These are phyloP conservation scores for Collybiopsis luxurians DNA, from an alignment of 768 basidiomycete species.

Conservation along the genomic window DNA sequence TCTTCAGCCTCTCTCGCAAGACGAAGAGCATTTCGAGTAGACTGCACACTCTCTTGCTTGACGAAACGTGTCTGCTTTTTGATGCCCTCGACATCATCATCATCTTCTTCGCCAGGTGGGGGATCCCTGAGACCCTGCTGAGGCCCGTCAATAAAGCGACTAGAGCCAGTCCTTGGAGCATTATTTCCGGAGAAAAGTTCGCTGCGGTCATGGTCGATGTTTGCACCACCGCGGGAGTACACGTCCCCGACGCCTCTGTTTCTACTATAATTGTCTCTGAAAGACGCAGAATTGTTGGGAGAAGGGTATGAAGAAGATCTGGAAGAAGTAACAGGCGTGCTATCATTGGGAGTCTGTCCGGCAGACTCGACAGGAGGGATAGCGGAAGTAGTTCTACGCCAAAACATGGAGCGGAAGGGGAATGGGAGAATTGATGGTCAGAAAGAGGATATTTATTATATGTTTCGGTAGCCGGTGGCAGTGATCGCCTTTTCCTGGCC, in stretches of 20 bases:
- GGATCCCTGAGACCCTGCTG: constrained; percentile 37
- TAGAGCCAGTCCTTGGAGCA: constrained; percentile 51
- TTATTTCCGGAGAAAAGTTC: constrained; percentile 79
- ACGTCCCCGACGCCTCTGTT: constrained; percentile 56
- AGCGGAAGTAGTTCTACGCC: constrained; percentile 53
- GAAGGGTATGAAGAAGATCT: constrained; percentile 10
- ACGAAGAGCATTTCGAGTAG: constrained; percentile 88
- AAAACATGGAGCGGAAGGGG: constrained; percentile 8
- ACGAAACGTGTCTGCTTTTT: constrained; percentile 85
- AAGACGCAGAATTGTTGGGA: neutral
- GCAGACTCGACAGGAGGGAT: constrained; percentile 64
- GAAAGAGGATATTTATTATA: neutral
- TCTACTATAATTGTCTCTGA: constrained; percentile 47
- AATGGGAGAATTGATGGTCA: constrained; percentile 10
- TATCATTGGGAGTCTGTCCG: constrained; percentile 19
- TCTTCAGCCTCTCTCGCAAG: constrained; percentile 97
- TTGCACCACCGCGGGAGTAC: constrained; percentile 60
- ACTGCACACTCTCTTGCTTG: constrained; percentile 90
- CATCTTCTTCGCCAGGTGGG: constrained; percentile 66
- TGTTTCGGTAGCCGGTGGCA: too few species aligned
- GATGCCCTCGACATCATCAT: constrained; percentile 92
- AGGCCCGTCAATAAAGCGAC: constrained; percentile 71
- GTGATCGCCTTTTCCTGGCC: too few species aligned
- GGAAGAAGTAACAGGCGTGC: constrained; percentile 32
- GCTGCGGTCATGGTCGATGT: constrained; percentile 63